Base-by-base conservation (phyloP, 2,329 filamentous ascomycete genomes). In the Monilinia fructigena region DNA sequence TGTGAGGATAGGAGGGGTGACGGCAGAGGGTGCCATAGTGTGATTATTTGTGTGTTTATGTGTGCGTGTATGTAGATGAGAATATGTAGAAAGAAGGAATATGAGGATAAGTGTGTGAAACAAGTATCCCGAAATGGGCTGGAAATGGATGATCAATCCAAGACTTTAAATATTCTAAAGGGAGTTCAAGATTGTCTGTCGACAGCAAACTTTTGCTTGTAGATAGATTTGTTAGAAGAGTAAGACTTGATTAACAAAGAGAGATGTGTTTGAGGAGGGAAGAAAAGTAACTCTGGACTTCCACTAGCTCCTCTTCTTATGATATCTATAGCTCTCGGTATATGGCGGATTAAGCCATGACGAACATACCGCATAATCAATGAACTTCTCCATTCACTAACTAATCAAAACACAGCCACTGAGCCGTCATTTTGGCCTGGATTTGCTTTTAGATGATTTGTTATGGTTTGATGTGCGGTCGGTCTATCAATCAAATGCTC, bases 1-100 rank as follows among this genome's bases (percentile, higher is more conserved):
- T n/a, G 72, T 71, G 23, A 66, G 58, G 3, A 66, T 55, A 31
- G 55, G 48, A 40, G 65, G 65, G 6, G 60, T 56, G 11, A 65
- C 45, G 26, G 65, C 71, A 6, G 73, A 74, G 18, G 72, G 73
- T 55, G 72, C 71, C 72, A 74, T 74, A 62, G 42, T 67, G 26
- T 56, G 14, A 59, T 38, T 20, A 10, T 42, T 10, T 66, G 20
- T 55, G 20, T 55, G 6, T 52, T 18, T n/a, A 35, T 35, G 31
- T 35, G 31, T 31, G 31, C 31, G 31, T 6, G 31, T 31, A 6
- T 26, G 26, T n/a, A 31, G 10, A n/a, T 31, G 18, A 23, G 31
- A 40, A 40, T 38, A 20, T 58, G 28, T 38, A 10, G n/a, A 18
- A 50, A 38, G 20, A 0, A 31, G 16, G 8, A 48, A 4, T 23